These are phyloP conservation scores for Pseudogymnoascus sp. DNA, from an alignment of 2,329 filamentous ascomycete genomes.

Conservation along the genomic window DNA sequence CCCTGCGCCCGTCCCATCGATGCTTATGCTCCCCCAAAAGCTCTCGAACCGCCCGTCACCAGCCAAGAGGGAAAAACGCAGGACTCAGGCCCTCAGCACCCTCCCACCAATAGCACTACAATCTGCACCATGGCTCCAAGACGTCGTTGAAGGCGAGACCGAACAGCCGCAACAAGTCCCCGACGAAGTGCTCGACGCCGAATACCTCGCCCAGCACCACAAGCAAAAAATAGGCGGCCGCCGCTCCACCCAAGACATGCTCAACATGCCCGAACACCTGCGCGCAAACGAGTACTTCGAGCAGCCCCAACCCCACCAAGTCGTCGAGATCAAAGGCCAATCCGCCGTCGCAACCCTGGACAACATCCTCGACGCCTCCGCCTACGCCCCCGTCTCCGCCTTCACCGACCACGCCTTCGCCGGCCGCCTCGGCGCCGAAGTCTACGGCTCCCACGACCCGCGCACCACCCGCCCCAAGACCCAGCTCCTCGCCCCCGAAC, in stretches of 20 bases:
- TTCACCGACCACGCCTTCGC: conserved; percentile 86
- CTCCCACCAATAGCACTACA: conserved; percentile 44
- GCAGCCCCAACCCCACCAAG: conserved; percentile 45
- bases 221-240: conserved; percentile 25
- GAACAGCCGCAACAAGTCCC: conserved; percentile 17
- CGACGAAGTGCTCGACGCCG: conserved; percentile 21
- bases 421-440: conserved; percentile 65
- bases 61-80: conserved; percentile 58
- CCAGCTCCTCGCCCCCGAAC: conserved; percentile 25
- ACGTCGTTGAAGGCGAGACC: conserved; percentile 25
- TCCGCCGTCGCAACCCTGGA: conserved; percentile 87
- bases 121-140: conserved; percentile 30
- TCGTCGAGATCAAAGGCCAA: conserved; percentile 59
- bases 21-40: conserved; percentile 86
- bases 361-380: conserved; percentile 84
- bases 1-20: conserved; percentile 85
- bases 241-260: conserved; percentile 31
- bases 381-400: conserved; percentile 77
- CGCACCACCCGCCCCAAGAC: conserved; percentile 46
- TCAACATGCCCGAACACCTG: conserved; percentile 69
- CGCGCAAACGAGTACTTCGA: conserved; percentile 93
- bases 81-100: conserved; percentile 64
- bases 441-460: conserved; percentile 42
- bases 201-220: conserved; percentile 28
- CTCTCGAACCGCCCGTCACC: conserved; percentile 67